phyloP scores from a whole-genome alignment of 2,329 filamentous ascomycete genomes.

The Neonectria ditissima region DNA sequence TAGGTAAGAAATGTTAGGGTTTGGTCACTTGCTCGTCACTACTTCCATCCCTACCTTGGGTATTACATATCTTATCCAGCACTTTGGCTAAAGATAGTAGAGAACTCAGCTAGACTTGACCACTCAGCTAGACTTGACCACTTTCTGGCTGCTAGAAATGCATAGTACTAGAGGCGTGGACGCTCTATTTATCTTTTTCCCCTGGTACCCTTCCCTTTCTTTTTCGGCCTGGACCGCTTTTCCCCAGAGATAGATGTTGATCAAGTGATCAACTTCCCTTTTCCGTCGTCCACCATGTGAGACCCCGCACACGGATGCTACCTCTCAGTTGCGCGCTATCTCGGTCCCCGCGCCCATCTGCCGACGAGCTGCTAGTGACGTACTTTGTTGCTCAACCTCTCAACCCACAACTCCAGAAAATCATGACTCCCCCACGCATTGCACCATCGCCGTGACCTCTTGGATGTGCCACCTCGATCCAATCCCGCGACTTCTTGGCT shows the following conservation, averaged over 20 bases:
- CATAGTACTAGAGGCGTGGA: neutral
- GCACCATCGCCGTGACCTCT: slow-evolving; percentile 40
- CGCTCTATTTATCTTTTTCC: neutral
- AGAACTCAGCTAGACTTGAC: neutral
- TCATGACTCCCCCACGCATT: slow-evolving; percentile 39
- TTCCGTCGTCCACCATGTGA: slow-evolving; percentile 17
- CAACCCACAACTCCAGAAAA: slow-evolving; percentile 42
- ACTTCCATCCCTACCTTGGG: neutral
- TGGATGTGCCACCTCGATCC: slow-evolving; percentile 19
- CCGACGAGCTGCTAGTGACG: slow-evolving; percentile 31
- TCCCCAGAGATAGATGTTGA: neutral
- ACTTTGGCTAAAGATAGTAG: neutral
- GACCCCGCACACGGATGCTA: slow-evolving; percentile 36
- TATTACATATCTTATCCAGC: neutral
- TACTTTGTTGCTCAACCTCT: slow-evolving; percentile 27
- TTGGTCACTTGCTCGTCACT: neutral
- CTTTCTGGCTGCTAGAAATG: neutral
- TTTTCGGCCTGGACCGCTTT: neutral
- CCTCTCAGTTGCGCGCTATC: slow-evolving; percentile 32
- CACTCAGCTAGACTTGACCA: neutral
- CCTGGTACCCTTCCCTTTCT: neutral
- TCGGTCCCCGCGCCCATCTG: slow-evolving; percentile 5
- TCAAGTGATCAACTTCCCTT: slow-evolving; percentile 21
- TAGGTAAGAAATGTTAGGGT: neutral
- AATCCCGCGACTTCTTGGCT: slow-evolving; percentile 23